Percentiles rank a stretch among this genome's conserved stretches.
These are phyloP conservation scores for Triticum timopheevii DNA, from an alignment of 176 grass and related monocot genomes.

Conservation along the genomic window DNA sequence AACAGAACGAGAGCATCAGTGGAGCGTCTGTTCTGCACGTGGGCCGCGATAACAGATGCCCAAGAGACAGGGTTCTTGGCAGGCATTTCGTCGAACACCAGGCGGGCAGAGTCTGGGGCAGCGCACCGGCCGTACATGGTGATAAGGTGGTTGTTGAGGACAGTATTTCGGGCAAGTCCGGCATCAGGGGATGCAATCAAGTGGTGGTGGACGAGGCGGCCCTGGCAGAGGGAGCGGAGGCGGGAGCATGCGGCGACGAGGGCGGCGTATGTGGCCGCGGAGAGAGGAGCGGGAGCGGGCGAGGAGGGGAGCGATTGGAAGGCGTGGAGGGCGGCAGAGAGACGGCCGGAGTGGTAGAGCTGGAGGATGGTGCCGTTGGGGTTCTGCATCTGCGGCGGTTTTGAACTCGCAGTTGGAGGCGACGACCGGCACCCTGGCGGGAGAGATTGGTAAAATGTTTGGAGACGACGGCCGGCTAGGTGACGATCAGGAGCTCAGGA, in stretches of 20 bases:
- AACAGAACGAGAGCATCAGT: slow-evolving; percentile 45
- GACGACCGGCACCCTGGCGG: slow-evolving; percentile 3
- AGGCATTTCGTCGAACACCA: slow-evolving; percentile 65
- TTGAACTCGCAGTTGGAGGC: background rate
- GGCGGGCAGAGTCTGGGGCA: slow-evolving; percentile 29
- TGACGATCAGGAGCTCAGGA: background rate
- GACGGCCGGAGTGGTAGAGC: slow-evolving; percentile 42
- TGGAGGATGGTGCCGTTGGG: slow-evolving; percentile 44
- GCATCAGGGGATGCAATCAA: slow-evolving; percentile 17
- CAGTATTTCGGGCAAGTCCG: slow-evolving; percentile 1
- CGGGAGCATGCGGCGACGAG: slow-evolving; percentile 48
- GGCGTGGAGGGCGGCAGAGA: slow-evolving; percentile 33
- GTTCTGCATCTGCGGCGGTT: slow-evolving; percentile 35
- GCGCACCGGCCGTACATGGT: slow-evolving; percentile 56
- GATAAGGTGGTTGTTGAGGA: slow-evolving; percentile 52
- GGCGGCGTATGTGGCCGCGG: slow-evolving; percentile 42
- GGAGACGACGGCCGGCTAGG: background rate
- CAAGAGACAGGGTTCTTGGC: slow-evolving; percentile 67
- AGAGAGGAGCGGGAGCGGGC: slow-evolving; percentile 1
- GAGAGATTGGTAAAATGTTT: background rate
- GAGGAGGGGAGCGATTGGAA: slow-evolving; percentile 40
- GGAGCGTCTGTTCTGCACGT: slow-evolving; percentile 43
- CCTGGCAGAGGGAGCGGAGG: slow-evolving; percentile 46
- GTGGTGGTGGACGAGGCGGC: slow-evolving; percentile 42
- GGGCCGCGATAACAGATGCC: slow-evolving; percentile 73